These are phyloP conservation scores for Conticribra guillardii DNA, from an alignment of 108 stramenopile genomes.

Conservation along the genomic window DNA sequence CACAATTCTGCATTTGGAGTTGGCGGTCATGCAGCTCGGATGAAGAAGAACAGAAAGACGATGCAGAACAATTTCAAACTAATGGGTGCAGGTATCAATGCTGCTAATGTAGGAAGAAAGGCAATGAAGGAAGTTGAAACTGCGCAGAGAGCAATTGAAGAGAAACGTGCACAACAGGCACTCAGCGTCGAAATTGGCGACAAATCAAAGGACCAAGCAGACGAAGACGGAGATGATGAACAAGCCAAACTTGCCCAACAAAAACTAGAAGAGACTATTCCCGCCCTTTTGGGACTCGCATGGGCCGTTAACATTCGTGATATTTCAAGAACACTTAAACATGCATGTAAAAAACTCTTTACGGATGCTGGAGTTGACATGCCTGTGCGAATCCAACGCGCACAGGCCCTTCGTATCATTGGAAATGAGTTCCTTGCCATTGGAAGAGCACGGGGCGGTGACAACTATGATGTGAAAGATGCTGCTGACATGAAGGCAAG, in stretches of 20 bases:
- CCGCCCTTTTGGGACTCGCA: slow-evolving; percentile 77
- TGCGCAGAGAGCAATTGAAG: slow-evolving; percentile 57
- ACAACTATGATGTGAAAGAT: slow-evolving; percentile 46
- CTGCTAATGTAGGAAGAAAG: slow-evolving; percentile 67
- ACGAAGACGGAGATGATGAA: slow-evolving; percentile 53
- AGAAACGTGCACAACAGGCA: slow-evolving; percentile 26
- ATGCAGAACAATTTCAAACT: slow-evolving; percentile 64
- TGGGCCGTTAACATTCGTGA: slow-evolving; percentile 86
- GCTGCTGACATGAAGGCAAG: slow-evolving; percentile 80
- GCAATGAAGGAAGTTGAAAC: slow-evolving; percentile 79
- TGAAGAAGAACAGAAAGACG: slow-evolving; percentile 61
- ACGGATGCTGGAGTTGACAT: slow-evolving; percentile 71
- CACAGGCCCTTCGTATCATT: slow-evolving; percentile 71
- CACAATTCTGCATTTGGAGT: slow-evolving; percentile 71
- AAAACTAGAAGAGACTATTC: slow-evolving; percentile 71
- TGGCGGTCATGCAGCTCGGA: slow-evolving; percentile 74
- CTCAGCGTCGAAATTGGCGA: neutral
- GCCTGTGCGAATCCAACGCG: slow-evolving; percentile 64
- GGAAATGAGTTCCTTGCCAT: slow-evolving; percentile 76
- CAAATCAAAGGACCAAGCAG: slow-evolving; percentile 5
- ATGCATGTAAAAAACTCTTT: slow-evolving; percentile 81
- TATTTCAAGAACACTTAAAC: slow-evolving; percentile 72
- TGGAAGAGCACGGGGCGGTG: slow-evolving; percentile 57
- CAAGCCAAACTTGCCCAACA: slow-evolving; percentile 68
- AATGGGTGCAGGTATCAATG: slow-evolving; percentile 73